Evolutionary conservation across 2,329 filamentous ascomycete genomes (phyloP), one percentile per base, ranked within the genome.

Genomic region (Hymenoscyphus linearis): DNA sequence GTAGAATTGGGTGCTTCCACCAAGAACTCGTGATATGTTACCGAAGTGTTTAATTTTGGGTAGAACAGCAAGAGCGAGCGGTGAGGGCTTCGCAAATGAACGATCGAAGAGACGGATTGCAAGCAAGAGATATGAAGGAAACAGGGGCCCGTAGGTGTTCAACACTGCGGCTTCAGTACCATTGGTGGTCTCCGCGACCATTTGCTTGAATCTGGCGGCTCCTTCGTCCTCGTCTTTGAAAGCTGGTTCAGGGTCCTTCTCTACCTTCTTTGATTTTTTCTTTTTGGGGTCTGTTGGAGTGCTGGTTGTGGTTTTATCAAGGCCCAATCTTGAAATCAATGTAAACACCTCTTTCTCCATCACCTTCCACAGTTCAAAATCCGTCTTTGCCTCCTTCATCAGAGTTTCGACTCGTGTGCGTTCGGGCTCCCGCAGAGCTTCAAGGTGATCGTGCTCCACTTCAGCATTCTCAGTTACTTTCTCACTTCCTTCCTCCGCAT

Each of bases 1-100:
- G 77, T 90, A 93, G 50, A 93, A 83, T 0, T 81, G 77, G 0
- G 88, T 88, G 18, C 85, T 86, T 5, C 84, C 86, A 55, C 88
- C 89, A 0, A 93, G 80, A 6, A 90, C 85, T 69, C 88, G 90
- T 0, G 87, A 88, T 1, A 84, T 82, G 1, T 88, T 80, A 1
- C 89, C 89, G 0, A 90, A 78, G 52, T 81, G 78, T 70, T 89
- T 89, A 67, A 92, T 77, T 7, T 82, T 81, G 0, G 89, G 87
- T 0, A 93, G 77, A 27, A 92, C 74, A 52, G 80, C 79, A 52
- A 89, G 79, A 0, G 80, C 78, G 0, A 89, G 77, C 0, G 80
- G 77, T 0, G 88, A 91, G 0, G 83, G 76, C 12, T 77, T 79
- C 10, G 70, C 64, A 62, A 90, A 92, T 1, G 78, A 76, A 2